A percentile compares a stretch with the other conserved stretches of the same genome.
These are phyloP conservation scores for Sonneratia alba DNA, from an alignment of 345 rosid genomes.

Conservation along the genomic window DNA sequence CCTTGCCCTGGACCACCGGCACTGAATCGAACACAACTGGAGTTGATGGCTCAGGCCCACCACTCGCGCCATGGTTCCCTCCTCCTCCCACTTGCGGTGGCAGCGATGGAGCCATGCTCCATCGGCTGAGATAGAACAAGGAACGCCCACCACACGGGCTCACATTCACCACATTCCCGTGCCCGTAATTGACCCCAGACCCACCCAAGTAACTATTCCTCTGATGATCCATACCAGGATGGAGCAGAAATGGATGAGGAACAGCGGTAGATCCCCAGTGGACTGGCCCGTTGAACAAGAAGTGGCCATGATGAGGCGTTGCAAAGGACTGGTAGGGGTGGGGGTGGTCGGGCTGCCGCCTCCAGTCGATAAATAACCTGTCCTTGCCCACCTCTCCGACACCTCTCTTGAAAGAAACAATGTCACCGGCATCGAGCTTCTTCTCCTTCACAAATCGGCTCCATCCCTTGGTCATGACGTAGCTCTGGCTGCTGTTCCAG, in stretches of 20 bases:
- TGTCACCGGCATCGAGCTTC: slow-evolving; percentile 85
- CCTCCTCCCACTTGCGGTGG: slow-evolving; percentile 19
- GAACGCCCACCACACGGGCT: slow-evolving; percentile 22
- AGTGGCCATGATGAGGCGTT: slow-evolving; percentile 17
- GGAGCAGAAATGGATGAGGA: slow-evolving; percentile 12
- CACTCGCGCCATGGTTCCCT: slow-evolving; percentile 12
- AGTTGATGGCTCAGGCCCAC: slow-evolving; percentile 15
- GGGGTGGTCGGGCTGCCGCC: slow-evolving; percentile 50
- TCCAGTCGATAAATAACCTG: slow-evolving; percentile 73
- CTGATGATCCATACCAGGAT: slow-evolving; percentile 9
- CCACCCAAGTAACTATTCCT: slow-evolving; percentile 2
- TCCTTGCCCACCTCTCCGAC: slow-evolving; percentile 48
- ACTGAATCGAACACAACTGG: slow-evolving; percentile 48
- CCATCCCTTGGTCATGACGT: slow-evolving; percentile 96
- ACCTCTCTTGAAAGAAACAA: slow-evolving; percentile 78
- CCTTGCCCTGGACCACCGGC: slow-evolving; percentile 56
- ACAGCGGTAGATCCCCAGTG: slow-evolving; percentile 5
- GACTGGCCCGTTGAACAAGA: slow-evolving; percentile 14
- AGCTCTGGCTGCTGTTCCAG: slow-evolving; percentile 97
- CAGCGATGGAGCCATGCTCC: slow-evolving; percentile 5
- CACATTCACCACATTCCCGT: slow-evolving; percentile 17
- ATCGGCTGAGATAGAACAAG: slow-evolving; percentile 23
- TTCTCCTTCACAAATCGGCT: slow-evolving; percentile 95
- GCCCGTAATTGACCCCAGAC: slow-evolving; percentile 14
- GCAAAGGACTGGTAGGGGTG: slow-evolving; percentile 7